Base-by-base conservation (phyloP, 805 yeast species). In the Priceomyces medius region DNA sequence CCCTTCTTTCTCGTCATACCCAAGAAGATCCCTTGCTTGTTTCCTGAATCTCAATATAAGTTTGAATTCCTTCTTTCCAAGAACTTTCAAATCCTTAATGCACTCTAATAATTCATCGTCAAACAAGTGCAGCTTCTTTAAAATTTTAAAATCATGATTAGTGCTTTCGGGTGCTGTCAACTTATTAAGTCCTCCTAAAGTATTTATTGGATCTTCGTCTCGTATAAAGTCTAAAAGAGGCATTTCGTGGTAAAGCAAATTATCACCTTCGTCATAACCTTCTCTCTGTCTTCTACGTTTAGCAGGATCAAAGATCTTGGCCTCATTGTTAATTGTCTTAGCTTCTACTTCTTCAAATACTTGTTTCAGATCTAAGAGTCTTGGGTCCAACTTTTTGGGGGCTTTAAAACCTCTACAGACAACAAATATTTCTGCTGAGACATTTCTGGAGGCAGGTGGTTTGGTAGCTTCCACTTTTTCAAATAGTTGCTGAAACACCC, bases 391-490 rank as follows among this genome's bases (percentile, higher is more conserved):
- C 61, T 85, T 88, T 63, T 90, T 88, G 37, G 99, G 99, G 10
- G 98, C 97, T 63, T 90, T 91, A 72, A 86, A 93, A 9, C 95
- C 95, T 62, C 83, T 83, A 68, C 99, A 93, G 27, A 90, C 97
- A 35, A 93, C 99, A 59, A 93, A 93, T 57, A 93, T 93, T 74
- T 93, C 99, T 2, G 99, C 99, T 60, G 98, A 91, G 24, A 93
- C 99, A 65, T 88, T 89, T 82, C 99, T 90, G 28, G 97, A 89
- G 7, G 98, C 90, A 7, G 99, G 98, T 6, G 99, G 99, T 60
- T 93, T 93, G 0, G 99, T 93, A 14, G 99, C 99, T 64, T 93
- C 98, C 40, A 93, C 98, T 59, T 85, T 90, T 40, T 89, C 96
- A 59, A 93, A 93, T 42, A 93, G 73, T 64, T 93, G 99, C 58